A percentile compares a stretch with the other conserved stretches of the same genome.
These are phyloP conservation scores for Anthoceros angustus DNA, from an alignment of 225 moss, liverwort and hornwort genomes.

Conservation along the genomic window DNA sequence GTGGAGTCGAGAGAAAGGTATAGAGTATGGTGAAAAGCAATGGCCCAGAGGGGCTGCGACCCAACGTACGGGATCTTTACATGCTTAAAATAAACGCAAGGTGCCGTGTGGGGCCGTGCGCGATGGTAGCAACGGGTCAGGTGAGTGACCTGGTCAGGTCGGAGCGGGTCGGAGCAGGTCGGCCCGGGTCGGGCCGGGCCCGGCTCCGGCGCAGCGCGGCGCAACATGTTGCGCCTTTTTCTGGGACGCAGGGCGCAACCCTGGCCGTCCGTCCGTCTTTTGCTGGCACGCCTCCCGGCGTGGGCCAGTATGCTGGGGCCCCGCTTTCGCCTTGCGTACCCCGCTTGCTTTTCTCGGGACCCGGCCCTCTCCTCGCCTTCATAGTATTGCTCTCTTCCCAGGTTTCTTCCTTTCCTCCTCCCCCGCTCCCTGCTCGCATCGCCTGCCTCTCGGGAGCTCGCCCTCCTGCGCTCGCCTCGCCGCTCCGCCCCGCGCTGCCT, in stretches of 20 bases:
- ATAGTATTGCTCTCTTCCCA: neutral
- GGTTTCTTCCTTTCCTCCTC: neutral
- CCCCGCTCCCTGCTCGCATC: too few relatives aligned
- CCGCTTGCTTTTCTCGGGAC: neutral
- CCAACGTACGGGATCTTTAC: neutral
- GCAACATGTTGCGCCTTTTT: too few relatives aligned
- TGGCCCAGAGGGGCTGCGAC: neutral
- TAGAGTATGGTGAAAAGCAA: neutral
- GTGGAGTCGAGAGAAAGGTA: neutral
- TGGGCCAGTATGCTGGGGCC: neutral
- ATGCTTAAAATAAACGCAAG: too few relatives aligned
- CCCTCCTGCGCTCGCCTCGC: too few relatives aligned
- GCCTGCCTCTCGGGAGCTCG: neutral
- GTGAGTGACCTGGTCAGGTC: too few relatives aligned
- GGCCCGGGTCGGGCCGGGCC: neutral
- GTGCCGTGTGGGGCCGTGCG: too few relatives aligned
- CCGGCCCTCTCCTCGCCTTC: neutral
- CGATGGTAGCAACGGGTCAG: too few relatives aligned
- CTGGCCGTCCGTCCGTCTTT: neutral
- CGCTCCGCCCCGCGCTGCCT: neutral
- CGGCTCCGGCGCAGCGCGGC: too few relatives aligned
- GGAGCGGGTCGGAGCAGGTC: neutral
- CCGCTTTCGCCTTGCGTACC: neutral
- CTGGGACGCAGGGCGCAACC: too few relatives aligned
- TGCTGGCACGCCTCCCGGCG: slow-evolving; percentile 1